Evolutionary conservation across 495 filamentous ascomycete species (phyloP).

Genomic region (Talaromyces thailandensis): DNA sequence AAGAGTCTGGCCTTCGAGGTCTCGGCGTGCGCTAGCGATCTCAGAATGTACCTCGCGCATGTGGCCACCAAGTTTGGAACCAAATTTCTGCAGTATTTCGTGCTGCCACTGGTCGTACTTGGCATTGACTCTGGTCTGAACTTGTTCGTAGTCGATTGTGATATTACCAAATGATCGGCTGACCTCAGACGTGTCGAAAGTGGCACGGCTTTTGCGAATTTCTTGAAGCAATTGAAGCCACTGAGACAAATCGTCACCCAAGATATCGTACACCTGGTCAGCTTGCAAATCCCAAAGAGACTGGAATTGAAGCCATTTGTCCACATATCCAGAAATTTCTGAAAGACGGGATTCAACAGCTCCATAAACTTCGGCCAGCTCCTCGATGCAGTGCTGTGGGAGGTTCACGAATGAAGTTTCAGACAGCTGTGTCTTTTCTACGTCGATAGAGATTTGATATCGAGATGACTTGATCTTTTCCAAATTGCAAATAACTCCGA

Average conservation of each 20-base stretch:
- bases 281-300: conserved; percentile 96
- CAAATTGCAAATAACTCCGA: conserved; percentile 84
- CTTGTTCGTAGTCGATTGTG: conserved; percentile 93
- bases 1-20: conserved; percentile 82
- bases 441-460: conserved; percentile 77
- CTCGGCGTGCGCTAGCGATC: conserved; percentile 75
- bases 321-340: conserved; percentile 72
- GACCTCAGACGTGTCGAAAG: conserved; percentile 92
- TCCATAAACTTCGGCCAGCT: conserved; percentile 67
- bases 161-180: conserved; percentile 87
- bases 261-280: conserved; percentile 82
- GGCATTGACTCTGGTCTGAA: conserved; percentile 93
- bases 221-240: conserved; percentile 95
- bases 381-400: conserved; percentile 68
- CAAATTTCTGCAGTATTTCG: conserved; percentile 90
- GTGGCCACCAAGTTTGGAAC: conserved; percentile 73
- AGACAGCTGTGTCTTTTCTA: conserved; percentile 46
- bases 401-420: conserved; percentile 78
- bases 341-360: conserved; percentile 70
- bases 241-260: conserved; percentile 82
- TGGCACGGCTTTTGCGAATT: conserved; percentile 83
- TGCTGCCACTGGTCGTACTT: conserved; percentile 99
- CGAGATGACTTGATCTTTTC: conserved; percentile 88
- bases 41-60: conserved; percentile 86
- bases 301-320: conserved; percentile 98